phyloP scores from a whole-genome alignment of 306 rosid genomes.

The Hippophae rhamnoides region DNA sequence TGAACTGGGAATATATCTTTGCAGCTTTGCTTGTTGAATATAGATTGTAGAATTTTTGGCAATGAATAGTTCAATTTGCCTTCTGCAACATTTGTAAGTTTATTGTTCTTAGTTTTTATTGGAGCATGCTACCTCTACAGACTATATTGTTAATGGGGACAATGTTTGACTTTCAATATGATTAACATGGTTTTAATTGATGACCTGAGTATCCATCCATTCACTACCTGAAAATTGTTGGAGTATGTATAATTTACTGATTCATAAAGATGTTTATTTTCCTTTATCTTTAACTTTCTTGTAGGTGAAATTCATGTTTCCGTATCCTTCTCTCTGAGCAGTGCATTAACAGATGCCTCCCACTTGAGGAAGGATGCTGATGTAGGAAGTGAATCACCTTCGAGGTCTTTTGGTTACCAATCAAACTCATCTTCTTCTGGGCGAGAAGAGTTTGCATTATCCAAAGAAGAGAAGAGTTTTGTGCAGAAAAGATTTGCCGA shows the following conservation, averaged over 20 bases:
- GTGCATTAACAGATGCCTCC: conserved; percentile 20
- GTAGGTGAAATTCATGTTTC: conserved; percentile 72
- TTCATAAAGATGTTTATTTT: neutral
- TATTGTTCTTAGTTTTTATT: too few relatives aligned
- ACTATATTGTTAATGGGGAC: too few relatives aligned
- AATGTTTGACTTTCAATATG: too few relatives aligned
- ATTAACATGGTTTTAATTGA: too few relatives aligned
- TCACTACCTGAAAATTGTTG: neutral
- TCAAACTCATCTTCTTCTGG: conserved; percentile 48
- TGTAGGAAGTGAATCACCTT: conserved; percentile 28
- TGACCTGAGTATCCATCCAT: too few relatives aligned
- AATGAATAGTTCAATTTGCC: too few relatives aligned
- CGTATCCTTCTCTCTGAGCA: conserved; percentile 34
- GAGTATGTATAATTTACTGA: neutral
- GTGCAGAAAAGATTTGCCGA: conserved; percentile 61
- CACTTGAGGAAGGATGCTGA: conserved; percentile 15
- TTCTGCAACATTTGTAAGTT: too few relatives aligned
- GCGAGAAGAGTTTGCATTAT: conserved; percentile 35
- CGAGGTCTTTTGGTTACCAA: conserved; percentile 25
- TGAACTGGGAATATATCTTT: too few relatives aligned
- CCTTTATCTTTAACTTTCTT: neutral
- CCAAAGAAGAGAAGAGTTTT: conserved; percentile 48
- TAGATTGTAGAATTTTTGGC: too few relatives aligned
- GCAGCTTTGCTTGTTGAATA: too few relatives aligned
- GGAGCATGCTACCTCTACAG: too few relatives aligned